These are phyloP conservation scores for Tricholoma sp. DNA, from an alignment of 768 basidiomycete genomes.

Conservation along the genomic window DNA sequence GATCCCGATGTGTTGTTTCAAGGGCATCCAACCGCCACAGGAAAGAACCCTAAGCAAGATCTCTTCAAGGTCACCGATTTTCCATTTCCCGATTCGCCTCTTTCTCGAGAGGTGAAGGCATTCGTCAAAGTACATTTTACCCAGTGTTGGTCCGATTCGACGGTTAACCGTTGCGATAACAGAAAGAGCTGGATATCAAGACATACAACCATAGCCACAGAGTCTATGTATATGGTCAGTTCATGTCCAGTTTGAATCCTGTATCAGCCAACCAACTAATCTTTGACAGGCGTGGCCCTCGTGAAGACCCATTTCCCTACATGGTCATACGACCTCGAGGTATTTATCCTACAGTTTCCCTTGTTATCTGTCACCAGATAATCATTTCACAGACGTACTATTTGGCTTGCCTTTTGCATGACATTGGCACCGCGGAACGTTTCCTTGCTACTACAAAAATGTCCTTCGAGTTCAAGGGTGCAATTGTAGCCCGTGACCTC, in stretches of 20 bases:
- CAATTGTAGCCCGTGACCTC: constrained; percentile 44
- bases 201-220: constrained; percentile 47
- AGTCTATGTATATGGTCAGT: constrained; percentile 45
- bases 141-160: not conserved
- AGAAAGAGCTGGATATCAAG: constrained; percentile 39
- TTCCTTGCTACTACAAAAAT: constrained; percentile 49
- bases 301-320: constrained; percentile 40
- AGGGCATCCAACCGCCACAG: constrained; percentile 37
- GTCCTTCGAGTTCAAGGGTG: constrained; percentile 54
- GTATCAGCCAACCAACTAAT: not conserved
- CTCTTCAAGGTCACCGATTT: constrained; percentile 33
- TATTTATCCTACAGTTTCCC: constrained; percentile 1
- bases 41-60: constrained; percentile 37
- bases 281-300: constrained; percentile 38
- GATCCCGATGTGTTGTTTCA: constrained; percentile 46
- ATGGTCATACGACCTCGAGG: constrained; percentile 37
- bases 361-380: not conserved
- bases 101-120: constrained; percentile 32
- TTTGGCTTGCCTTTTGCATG: constrained; percentile 46
- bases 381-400: constrained; percentile 32
- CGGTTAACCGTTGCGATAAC: not conserved
- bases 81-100: constrained; percentile 35
- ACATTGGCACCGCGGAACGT: constrained; percentile 44
- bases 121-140: constrained; percentile 30
- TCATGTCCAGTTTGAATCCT: not conserved